Evolutionary conservation across 306 rosid species (phyloP).

Genomic region (Psophocarpus tetragonolobus): DNA sequence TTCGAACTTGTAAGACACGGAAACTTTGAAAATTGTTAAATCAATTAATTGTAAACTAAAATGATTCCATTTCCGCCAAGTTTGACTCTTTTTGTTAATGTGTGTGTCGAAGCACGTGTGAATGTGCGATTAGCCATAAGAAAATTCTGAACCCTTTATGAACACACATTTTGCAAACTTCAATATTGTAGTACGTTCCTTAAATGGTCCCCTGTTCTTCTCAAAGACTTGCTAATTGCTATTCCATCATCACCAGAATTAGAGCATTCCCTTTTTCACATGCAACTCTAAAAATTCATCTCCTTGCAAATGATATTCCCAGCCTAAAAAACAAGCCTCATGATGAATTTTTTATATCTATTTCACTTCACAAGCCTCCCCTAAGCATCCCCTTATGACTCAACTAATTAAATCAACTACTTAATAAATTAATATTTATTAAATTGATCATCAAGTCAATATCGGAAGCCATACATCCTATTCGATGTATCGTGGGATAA

Average conservation of each 20-base stretch:
- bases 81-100: background rate
- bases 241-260: background rate
- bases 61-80: background rate
- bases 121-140: background rate
- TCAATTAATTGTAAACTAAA: background rate
- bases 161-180: background rate
- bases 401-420: background rate
- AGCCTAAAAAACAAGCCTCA: background rate
- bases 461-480: no score
- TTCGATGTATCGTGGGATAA: no score
- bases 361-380: background rate
- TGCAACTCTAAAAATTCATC: background rate
- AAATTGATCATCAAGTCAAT: background rate
- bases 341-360: background rate
- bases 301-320: conserved; percentile 2
- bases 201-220: background rate
- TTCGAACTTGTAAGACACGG: no score
- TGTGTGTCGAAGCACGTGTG: background rate
- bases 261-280: conserved; percentile 10
- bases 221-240: background rate
- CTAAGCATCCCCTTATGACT: background rate
- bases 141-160: background rate
- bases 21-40: background rate
- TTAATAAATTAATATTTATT: background rate
- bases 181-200: background rate